These are phyloP conservation scores for Paratinospora sagittata DNA, from an alignment of 164 flowering plant genomes.

Conservation along the genomic window DNA sequence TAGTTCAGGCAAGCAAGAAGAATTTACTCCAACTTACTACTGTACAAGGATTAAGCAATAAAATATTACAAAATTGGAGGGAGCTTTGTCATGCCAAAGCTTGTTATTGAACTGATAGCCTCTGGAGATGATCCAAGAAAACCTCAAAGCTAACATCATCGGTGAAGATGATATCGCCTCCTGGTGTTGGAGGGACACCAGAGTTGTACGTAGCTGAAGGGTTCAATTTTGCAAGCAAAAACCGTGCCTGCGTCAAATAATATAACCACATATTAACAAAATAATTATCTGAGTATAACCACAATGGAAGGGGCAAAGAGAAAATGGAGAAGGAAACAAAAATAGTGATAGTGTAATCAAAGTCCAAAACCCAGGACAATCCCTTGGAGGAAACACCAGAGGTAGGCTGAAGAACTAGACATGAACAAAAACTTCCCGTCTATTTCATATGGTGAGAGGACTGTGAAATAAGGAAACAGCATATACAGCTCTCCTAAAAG, in stretches of 20 bases:
- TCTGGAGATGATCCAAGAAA: slow-evolving; percentile 90
- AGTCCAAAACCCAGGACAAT: no score
- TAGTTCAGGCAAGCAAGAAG: slow-evolving; percentile 3
- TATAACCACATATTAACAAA: neutral
- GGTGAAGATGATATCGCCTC: slow-evolving; percentile 80
- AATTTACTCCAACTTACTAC: slow-evolving; percentile 20
- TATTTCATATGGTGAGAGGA: no score
- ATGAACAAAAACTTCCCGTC: no score
- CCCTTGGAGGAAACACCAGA: no score
- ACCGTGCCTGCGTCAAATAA: slow-evolving; percentile 63
- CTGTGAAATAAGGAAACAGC: no score
- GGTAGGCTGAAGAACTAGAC: no score
- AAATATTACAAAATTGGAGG: slow-evolving; percentile 33
- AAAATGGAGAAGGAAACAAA: neutral
- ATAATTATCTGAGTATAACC: neutral
- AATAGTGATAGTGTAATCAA: neutral
- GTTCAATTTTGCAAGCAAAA: slow-evolving; percentile 85
- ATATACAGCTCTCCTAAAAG: no score
- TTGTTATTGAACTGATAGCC: slow-evolving; percentile 75
- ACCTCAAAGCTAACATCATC: slow-evolving; percentile 94
- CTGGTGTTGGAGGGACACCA: slow-evolving; percentile 42
- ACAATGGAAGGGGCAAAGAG: neutral
- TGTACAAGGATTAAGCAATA: slow-evolving; percentile 26
- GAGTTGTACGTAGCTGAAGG: slow-evolving; percentile 93
- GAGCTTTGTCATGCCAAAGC: slow-evolving; percentile 1